Percentiles rank a stretch among this genome's conserved stretches.
These are phyloP conservation scores for Phtheirospermum japonicum DNA, from an alignment of 257 asterid genomes.

Conservation along the genomic window DNA sequence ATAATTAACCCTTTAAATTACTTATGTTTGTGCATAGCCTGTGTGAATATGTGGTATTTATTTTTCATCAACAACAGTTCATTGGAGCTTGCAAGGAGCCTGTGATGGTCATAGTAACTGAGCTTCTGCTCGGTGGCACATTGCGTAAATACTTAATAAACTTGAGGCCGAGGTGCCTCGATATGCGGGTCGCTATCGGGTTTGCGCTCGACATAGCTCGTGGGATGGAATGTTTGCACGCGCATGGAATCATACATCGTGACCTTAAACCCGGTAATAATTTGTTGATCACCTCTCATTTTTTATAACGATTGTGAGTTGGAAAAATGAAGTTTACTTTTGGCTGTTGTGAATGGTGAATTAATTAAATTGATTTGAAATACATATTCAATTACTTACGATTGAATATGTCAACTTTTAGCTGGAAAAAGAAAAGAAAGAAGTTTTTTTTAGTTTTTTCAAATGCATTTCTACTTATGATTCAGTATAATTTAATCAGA, in stretches of 20 bases:
- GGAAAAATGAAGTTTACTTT: not conserved
- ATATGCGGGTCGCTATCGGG: slow-evolving; percentile 65
- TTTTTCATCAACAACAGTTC: slow-evolving; percentile 40
- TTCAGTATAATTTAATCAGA: too few species aligned
- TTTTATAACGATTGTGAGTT: not conserved
- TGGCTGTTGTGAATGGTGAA: not conserved
- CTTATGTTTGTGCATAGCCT: not conserved
- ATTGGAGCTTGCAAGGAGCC: slow-evolving; percentile 93
- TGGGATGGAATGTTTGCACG: slow-evolving; percentile 84
- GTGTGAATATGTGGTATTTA: not conserved
- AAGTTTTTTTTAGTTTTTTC: too few species aligned
- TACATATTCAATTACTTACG: not conserved
- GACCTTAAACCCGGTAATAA: slow-evolving; percentile 76
- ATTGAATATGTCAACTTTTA: too few species aligned
- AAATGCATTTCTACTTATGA: too few species aligned
- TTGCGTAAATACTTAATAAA: slow-evolving; percentile 63
- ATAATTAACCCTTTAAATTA: too few species aligned
- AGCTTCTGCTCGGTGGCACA: slow-evolving; percentile 81
- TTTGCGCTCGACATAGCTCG: slow-evolving; percentile 87
- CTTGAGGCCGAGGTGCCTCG: slow-evolving; percentile 69
- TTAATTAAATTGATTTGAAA: not conserved
- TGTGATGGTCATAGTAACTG: slow-evolving; percentile 76
- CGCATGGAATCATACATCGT: slow-evolving; percentile 84
- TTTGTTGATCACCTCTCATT: too few species aligned
- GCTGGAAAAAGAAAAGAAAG: too few species aligned